Conservation (phyloP, 1,139 yeast genomes). For the Suhomyces taliae region DNA sequence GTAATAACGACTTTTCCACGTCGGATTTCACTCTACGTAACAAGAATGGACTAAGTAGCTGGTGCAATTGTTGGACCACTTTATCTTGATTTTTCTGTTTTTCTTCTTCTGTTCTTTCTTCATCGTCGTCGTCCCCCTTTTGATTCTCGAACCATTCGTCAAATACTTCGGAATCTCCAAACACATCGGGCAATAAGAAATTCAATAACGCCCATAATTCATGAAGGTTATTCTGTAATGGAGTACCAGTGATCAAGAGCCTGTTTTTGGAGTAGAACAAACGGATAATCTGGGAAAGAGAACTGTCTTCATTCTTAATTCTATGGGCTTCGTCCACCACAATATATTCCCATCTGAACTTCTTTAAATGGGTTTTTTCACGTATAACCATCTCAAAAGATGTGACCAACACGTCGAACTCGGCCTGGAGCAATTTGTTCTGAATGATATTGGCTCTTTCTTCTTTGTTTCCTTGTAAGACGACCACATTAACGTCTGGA, state of each 20-base stretch:
- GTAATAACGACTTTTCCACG: conserved; percentile 86
- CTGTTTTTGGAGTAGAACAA: conserved; percentile 83
- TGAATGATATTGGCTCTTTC: conserved; percentile 64
- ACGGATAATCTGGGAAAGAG: conserved; percentile 86
- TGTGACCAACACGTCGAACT: conserved; percentile 86
- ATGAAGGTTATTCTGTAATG: conserved; percentile 89
- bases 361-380: conserved; percentile 78
- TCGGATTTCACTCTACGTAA: conserved; percentile 89
- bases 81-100: conserved; percentile 61
- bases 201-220: conserved; percentile 95
- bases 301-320: conserved; percentile 89
- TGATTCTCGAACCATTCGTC: conserved; percentile 79
- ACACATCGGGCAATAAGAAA: conserved; percentile 89
- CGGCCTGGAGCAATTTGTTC: conserved; percentile 60
- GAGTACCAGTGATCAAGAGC: conserved; percentile 91
- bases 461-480: conserved; percentile 85
- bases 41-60: conserved; percentile 82
- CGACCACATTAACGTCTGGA: conserved; percentile 86
- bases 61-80: conserved; percentile 82
- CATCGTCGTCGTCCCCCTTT: conserved; percentile 23
- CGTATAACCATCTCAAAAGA: conserved; percentile 92
- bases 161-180: conserved; percentile 84
- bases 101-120: conserved; percentile 27
- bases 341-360: conserved; percentile 90
- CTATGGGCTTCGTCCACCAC: conserved; percentile 97